phyloP scores from a whole-genome alignment of 345 rosid species.

The Gynandropsis gynandra region DNA sequence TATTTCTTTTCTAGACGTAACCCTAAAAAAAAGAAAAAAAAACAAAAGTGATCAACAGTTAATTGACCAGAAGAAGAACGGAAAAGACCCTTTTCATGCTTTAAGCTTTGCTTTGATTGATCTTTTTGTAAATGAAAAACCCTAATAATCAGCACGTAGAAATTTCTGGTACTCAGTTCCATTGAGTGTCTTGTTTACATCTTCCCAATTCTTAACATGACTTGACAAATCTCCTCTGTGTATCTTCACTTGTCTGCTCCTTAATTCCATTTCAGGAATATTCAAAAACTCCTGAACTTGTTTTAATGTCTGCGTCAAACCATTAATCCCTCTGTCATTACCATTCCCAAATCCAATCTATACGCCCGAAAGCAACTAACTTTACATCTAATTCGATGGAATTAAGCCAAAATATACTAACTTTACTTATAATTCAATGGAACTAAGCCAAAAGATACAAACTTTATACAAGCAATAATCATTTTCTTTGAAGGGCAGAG shows the following conservation, averaged over 20 bases:
- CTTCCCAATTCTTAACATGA: constrained; percentile 76
- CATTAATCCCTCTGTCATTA: background rate
- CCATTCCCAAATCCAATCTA: background rate
- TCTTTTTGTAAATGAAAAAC: background rate
- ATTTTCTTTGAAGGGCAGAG: background rate
- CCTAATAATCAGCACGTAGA: constrained; percentile 52
- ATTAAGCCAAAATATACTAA: background rate
- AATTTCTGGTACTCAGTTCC: constrained; percentile 61
- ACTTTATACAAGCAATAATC: background rate
- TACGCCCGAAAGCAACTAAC: background rate
- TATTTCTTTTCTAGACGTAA: background rate
- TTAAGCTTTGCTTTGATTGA: background rate
- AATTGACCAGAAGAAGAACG: constrained; percentile 18
- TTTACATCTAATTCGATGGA: background rate
- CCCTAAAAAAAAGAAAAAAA: background rate
- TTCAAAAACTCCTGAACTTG: constrained; percentile 70
- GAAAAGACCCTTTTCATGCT: background rate
- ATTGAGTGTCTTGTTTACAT: constrained; percentile 50
- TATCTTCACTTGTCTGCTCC: constrained; percentile 84
- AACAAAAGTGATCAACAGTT: constrained; percentile 9
- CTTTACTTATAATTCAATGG: background rate
- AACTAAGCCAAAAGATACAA: no score
- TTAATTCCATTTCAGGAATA: constrained; percentile 53
- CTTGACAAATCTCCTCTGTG: constrained; percentile 70
- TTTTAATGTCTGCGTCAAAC: constrained; percentile 53